Evolutionary conservation across 495 filamentous ascomycete genomes (phyloP).

Genomic region (Trichoderma reesei): DNA sequence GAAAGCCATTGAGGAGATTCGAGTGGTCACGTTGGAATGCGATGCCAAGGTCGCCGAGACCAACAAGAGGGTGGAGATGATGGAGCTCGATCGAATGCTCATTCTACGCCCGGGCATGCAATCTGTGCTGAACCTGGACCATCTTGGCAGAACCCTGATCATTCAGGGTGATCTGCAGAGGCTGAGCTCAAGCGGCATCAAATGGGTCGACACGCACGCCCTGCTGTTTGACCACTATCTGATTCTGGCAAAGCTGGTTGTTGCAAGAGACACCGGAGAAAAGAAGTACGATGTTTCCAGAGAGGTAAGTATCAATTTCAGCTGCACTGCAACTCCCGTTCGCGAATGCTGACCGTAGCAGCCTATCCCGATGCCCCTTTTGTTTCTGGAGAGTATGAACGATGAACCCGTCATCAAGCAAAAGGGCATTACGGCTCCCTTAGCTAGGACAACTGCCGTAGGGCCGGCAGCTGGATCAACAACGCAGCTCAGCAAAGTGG

Average conservation of each 20-base stretch:
- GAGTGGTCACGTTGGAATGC: conserved; percentile 81
- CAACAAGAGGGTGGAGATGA: conserved; percentile 80
- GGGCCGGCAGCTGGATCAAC: conserved; percentile 32
- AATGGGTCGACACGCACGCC: conserved; percentile 84
- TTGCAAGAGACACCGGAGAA: conserved; percentile 60
- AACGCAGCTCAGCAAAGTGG: conserved; percentile 41
- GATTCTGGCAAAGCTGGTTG: conserved; percentile 75
- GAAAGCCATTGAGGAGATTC: conserved; percentile 91
- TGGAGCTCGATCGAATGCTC: conserved; percentile 73
- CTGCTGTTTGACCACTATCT: conserved; percentile 96
- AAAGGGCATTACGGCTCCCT: conserved; percentile 64
- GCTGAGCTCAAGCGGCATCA: conserved; percentile 75
- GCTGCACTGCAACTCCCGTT: neutral
- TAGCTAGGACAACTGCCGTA: conserved; percentile 36
- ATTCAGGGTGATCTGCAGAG: conserved; percentile 84
- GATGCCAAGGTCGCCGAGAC: conserved; percentile 92
- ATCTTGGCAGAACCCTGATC: conserved; percentile 82
- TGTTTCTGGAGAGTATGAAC: conserved; percentile 81
- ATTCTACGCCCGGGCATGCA: conserved; percentile 81
- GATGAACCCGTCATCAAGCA: conserved; percentile 87
- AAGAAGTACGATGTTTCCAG: conserved; percentile 94
- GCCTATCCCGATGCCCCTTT: conserved; percentile 94
- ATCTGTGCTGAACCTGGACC: conserved; percentile 80
- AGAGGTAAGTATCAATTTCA: conserved; percentile 43
- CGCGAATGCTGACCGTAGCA: conserved; percentile 19